phyloP scores from a whole-genome alignment of 768 basidiomycete genomes.

The Candolleomyces aberdarensis region DNA sequence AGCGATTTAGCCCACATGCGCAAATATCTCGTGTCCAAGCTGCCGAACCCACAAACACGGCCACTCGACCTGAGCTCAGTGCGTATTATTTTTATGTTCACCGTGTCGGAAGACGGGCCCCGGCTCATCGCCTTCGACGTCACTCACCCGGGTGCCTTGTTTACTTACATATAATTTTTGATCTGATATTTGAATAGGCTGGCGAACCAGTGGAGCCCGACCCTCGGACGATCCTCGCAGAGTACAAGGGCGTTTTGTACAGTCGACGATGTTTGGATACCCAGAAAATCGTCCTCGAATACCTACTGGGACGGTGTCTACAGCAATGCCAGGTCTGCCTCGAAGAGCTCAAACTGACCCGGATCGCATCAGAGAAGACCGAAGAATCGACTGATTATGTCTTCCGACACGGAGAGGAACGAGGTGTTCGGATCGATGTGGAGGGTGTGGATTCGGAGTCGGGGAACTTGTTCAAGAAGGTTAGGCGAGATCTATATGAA shows the following conservation, averaged over 20 bases:
- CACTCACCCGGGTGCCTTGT: no score
- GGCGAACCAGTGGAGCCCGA: background rate
- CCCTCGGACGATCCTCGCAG: background rate
- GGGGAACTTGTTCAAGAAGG: background rate
- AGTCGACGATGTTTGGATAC: background rate
- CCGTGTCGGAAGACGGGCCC: no score
- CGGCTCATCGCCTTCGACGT: no score
- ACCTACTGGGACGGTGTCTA: conserved; percentile 7
- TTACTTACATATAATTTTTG: background rate
- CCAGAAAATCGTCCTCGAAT: conserved; percentile 10
- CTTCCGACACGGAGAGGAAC: background rate
- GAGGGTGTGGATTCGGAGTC: conserved; percentile 3
- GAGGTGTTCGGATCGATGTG: background rate
- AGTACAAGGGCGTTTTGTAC: conserved; percentile 10
- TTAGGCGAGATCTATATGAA: conserved; percentile 5
- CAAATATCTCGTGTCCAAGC: conserved; percentile 1
- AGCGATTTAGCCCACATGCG: conserved; percentile 10
- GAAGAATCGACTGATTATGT: conserved; percentile 5
- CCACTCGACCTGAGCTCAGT: background rate
- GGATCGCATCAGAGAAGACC: background rate
- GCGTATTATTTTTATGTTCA: background rate
- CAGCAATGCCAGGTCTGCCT: conserved; percentile 6
- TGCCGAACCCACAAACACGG: background rate
- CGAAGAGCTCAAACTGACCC: conserved; percentile 2
- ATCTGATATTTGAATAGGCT: background rate